Base-by-base conservation (phyloP, 345 rosid genomes). In the Bruguiera parviflora region DNA sequence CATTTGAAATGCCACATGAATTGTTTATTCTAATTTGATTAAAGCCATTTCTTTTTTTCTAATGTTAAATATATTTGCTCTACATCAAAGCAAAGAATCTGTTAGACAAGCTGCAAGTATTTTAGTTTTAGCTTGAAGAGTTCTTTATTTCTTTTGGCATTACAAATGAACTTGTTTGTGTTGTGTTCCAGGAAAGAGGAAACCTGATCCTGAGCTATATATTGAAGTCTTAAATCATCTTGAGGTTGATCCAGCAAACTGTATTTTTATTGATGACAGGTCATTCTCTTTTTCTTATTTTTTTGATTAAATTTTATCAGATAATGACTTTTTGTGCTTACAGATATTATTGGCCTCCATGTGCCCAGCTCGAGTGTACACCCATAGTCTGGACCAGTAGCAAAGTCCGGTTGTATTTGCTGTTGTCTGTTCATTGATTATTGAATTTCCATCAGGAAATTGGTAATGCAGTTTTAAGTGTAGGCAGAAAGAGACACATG, bases 231-330 rank as follows among this genome's bases (percentile, higher is more conserved):
- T 84, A 63, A 68, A 70, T 64, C 85, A 83, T 71, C 97, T 91
- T 53, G 73, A 83, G 63, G 92, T 91, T 66, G 88, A 94, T 70
- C 87, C 98, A 61, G 69, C 67, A 28, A 76, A 79, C 80, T 91
- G 98, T 75, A 72, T 94, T 66, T 91, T 94, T 74, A 66, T 91
- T 57, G 96, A 91, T 75, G 96, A 91, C 87, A 89, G 96, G 98
- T 89, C 68, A 8, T 61, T 20, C 3, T 49, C 27, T 22, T 63
- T 66, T 61, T 68, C 62, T 52, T 58, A n/a, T 10, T 16, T 53
- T 28, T 5, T n/a, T 73, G 25, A 7, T 43, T 4, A 16, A 61
- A 22, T 46, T 11, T 46, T 25, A 13, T 32, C 27, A 27, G 19
- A 33, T 56, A n/a, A 57, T 46, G 28, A 22, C 52, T 72, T 61